A percentile compares a stretch with the other conserved stretches of the same genome.
Conservation (phyloP, 1,284 basidiomycete genomes). For the Mycena sp. region DNA sequence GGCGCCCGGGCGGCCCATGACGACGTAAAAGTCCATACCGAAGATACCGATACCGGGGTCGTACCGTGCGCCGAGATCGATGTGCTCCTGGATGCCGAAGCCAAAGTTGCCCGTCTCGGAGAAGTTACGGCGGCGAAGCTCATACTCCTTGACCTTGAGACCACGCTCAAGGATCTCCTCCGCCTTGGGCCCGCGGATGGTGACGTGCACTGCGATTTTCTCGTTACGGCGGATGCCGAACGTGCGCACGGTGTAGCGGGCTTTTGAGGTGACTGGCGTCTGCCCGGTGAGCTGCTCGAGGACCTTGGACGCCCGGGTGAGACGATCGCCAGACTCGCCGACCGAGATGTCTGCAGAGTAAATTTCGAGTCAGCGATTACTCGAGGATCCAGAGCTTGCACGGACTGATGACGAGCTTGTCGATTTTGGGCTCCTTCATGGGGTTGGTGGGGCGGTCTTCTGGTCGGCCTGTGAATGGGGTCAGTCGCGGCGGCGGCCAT, state of each 20-base stretch:
- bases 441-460: conserved; percentile 90
- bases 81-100: conserved; percentile 98
- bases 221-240: conserved; percentile 99
- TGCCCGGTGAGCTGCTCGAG: conserved; percentile 99
- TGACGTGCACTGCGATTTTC: conserved; percentile 98
- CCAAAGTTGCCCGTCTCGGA: conserved; percentile 98
- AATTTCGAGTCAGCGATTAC: conserved; percentile 10
- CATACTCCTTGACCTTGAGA: conserved; percentile 99
- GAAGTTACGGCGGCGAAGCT: conserved; percentile 93
- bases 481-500: background rate
- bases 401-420: conserved; percentile 99
- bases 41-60: conserved; percentile 97
- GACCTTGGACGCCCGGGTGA: conserved; percentile 87
- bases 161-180: conserved; percentile 99
- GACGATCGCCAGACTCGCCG: conserved; percentile 98
- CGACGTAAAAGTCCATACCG: conserved; percentile 97
- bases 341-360: conserved; percentile 90
- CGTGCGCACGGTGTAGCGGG: conserved; percentile 98
- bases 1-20: conserved; percentile 96
- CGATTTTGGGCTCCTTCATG: conserved; percentile 96
- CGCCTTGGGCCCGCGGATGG: conserved; percentile 98
- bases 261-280: conserved; percentile 99
- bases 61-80: conserved; percentile 98
- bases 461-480: conserved; percentile 74
- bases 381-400: conserved; percentile 37